Percentiles rank a stretch among this genome's conserved stretches.
These are phyloP conservation scores for Neofusicoccum sp. DNA, from an alignment of 2,329 filamentous ascomycete species.

Conservation along the genomic window DNA sequence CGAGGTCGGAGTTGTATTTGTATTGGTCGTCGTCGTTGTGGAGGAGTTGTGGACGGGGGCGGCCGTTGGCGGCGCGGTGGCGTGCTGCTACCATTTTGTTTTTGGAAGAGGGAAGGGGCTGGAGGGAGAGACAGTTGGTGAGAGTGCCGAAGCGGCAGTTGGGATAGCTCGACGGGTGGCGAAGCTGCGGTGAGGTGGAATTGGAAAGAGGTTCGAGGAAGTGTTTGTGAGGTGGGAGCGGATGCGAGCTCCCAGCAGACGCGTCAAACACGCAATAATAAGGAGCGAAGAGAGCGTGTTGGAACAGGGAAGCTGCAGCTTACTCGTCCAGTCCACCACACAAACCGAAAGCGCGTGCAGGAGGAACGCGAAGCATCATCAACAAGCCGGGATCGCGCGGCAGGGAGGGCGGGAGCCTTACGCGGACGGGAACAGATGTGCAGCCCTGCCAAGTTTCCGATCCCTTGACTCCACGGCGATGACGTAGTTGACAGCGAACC, in stretches of 20 bases:
- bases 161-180: neutral
- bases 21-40: neutral
- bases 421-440: neutral
- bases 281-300: no score
- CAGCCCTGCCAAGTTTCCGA: neutral
- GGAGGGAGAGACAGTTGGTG: neutral
- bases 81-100: constrained; percentile 4
- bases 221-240: no score
- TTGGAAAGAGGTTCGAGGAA: no score
- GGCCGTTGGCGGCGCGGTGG: neutral
- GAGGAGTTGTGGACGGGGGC: neutral
- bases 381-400: no score
- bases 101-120: neutral
- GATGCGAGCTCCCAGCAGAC: no score
- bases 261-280: no score
- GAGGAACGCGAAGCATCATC: no score
- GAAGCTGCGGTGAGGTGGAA: neutral
- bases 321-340: no score
- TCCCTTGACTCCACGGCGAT: neutral
- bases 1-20: constrained; percentile 3
- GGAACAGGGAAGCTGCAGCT: no score
- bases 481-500: neutral
- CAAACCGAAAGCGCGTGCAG: no score
- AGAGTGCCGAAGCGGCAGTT: neutral
- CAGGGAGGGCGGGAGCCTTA: neutral